Conservation (phyloP, 169 alveolate genomes). For the Babesia ovata region DNA sequence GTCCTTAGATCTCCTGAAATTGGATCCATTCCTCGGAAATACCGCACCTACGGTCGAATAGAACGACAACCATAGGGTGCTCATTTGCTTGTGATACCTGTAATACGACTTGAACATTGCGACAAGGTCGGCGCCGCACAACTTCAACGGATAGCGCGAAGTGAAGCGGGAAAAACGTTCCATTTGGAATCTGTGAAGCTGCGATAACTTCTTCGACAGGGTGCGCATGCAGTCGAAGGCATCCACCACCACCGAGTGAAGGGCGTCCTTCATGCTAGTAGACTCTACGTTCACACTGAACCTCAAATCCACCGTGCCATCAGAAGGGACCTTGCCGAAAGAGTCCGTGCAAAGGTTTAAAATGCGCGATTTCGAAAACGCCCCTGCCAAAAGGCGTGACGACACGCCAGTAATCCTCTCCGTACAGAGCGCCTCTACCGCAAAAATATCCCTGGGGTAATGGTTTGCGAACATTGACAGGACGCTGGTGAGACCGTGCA, state of each 20-base stretch:
- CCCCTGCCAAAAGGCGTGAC: background rate
- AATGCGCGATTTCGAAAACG: background rate
- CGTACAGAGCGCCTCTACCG: conserved; percentile 1
- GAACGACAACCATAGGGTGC: conserved; percentile 20
- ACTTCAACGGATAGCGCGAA: conserved; percentile 12
- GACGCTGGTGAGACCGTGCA: conserved; percentile 3
- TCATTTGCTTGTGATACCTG: conserved; percentile 31
- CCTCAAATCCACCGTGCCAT: conserved; percentile 3
- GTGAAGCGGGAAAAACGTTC: conserved; percentile 25
- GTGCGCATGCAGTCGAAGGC: conserved; percentile 19
- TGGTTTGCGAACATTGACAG: conserved; percentile 19
- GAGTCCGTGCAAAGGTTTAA: background rate
- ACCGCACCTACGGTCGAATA: conserved; percentile 14
- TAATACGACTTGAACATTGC: conserved; percentile 19
- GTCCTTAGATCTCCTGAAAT: background rate
- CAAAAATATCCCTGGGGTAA: conserved; percentile 12
- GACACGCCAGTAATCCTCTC: conserved; percentile 6
- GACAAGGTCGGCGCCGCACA: conserved; percentile 4
- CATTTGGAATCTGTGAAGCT: conserved; percentile 13
- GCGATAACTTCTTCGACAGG: conserved; percentile 19
- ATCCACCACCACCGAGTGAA: conserved; percentile 19
- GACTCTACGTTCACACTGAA: conserved; percentile 22
- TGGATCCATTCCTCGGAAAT: conserved; percentile 18
- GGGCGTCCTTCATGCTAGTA: conserved; percentile 1
- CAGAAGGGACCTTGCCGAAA: background rate